Conservation (phyloP, 257 asterid species). For the Solanum chiquidenum region DNA sequence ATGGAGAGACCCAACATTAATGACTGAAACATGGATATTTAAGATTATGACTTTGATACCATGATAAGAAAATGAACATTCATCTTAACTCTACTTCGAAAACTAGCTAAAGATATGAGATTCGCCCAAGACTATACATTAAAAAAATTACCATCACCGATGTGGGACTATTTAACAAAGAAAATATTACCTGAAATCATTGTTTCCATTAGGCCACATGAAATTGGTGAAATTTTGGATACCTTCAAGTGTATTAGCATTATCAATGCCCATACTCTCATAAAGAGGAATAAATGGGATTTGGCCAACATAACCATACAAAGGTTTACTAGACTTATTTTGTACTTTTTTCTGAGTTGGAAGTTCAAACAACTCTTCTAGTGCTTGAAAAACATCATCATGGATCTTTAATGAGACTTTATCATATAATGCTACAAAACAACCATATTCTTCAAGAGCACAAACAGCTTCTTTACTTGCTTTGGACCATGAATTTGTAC, state of each 20-base stretch:
- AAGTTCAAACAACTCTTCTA: constrained; percentile 43
- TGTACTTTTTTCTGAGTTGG: constrained; percentile 52
- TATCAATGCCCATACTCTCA: constrained; percentile 74
- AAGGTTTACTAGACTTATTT: constrained; percentile 55
- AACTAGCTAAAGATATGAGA: neutral
- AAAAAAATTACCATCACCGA: neutral
- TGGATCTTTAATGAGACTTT: constrained; percentile 32
- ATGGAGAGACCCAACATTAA: neutral
- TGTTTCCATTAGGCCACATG: constrained; percentile 74
- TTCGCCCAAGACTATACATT: neutral
- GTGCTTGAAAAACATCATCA: constrained; percentile 14
- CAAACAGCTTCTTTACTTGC: constrained; percentile 23
- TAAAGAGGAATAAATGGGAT: constrained; percentile 58
- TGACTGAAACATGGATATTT: neutral
- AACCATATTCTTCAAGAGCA: constrained; percentile 61
- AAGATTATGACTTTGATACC: neutral
- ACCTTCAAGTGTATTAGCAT: constrained; percentile 42
- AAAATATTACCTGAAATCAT: constrained; percentile 28
- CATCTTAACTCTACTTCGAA: neutral
- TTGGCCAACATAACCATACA: constrained; percentile 71
- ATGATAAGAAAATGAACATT: neutral
- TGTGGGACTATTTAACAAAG: neutral
- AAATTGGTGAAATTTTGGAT: constrained; percentile 29
- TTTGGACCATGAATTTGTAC: constrained; percentile 35
- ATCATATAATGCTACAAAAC: constrained; percentile 47